phyloP scores from a whole-genome alignment of 805 yeast species.

The Candida fluviatilis region DNA sequence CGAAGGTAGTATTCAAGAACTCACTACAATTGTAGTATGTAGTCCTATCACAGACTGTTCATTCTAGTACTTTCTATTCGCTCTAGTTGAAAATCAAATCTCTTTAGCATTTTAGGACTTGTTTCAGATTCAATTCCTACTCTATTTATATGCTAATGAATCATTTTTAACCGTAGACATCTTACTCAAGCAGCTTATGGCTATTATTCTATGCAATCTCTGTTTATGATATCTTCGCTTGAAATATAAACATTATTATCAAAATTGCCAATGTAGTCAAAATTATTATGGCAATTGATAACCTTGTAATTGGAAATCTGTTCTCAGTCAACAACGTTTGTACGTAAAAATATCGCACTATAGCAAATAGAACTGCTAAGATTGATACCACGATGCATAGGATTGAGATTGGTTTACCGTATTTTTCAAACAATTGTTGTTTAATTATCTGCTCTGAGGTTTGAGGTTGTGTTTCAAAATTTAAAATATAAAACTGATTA shows the following conservation, averaged over 20 bases:
- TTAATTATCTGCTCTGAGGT: background rate
- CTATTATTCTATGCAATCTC: no score
- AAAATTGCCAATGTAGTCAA: conserved; percentile 15
- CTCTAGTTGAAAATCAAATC: no score
- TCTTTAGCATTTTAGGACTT: no score
- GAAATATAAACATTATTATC: conserved; percentile 16
- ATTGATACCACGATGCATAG: conserved; percentile 15
- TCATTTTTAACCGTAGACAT: no score
- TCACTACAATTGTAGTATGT: no score
- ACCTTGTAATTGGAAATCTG: conserved; percentile 21
- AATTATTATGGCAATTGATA: conserved; percentile 16
- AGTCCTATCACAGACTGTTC: no score
- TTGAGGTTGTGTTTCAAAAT: background rate
- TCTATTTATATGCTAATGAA: no score
- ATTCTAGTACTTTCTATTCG: no score
- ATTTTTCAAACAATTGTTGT: conserved; percentile 6
- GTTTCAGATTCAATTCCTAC: no score
- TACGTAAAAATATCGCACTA: conserved; percentile 20
- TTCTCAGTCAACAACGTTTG: conserved; percentile 18
- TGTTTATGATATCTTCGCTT: no score
- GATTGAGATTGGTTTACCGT: conserved; percentile 16
- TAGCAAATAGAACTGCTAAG: conserved; percentile 18
- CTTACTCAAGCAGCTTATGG: no score
- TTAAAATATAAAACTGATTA: background rate
- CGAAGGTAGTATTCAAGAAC: no score